A percentile compares a stretch with the other conserved stretches of the same genome.
Evolutionary conservation across 148 eudicot genomes (phyloP).

Genomic region (Diospyros kaki): DNA sequence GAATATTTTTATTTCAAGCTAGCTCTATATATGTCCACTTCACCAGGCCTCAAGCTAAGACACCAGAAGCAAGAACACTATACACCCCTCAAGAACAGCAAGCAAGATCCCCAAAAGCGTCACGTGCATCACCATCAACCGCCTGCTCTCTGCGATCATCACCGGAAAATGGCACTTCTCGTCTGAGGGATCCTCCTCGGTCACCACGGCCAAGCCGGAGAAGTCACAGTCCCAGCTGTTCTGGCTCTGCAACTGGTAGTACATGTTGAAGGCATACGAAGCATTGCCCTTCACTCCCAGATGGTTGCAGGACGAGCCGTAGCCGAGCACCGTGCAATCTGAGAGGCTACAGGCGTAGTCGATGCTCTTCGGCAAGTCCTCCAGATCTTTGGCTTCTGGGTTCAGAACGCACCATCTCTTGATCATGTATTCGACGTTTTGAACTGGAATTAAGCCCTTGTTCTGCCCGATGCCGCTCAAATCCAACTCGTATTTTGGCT

Average conservation of each 20-base stretch:
- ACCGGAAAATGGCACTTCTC: constrained; percentile 58
- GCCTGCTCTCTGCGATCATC: constrained; percentile 68
- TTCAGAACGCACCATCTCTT: constrained; percentile 74
- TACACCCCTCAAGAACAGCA: constrained; percentile 39
- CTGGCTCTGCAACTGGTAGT: constrained; percentile 71
- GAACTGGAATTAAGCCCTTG: constrained; percentile 55
- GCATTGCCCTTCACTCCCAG: constrained; percentile 57
- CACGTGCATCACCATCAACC: constrained; percentile 33
- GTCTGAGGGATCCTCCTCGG: constrained; percentile 70
- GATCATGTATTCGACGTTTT: constrained; percentile 58
- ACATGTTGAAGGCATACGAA: constrained; percentile 96
- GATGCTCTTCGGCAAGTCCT: constrained; percentile 46
- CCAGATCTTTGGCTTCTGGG: constrained; percentile 19
- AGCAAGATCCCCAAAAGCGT: constrained; percentile 34
- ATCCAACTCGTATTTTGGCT: constrained; percentile 78
- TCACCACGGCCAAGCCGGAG: constrained; percentile 60
- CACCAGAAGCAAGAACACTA: constrained; percentile 54
- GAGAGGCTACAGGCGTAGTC: constrained; percentile 91
- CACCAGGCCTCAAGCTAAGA: constrained; percentile 19
- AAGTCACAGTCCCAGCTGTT: constrained; percentile 79
- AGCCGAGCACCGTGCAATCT: constrained; percentile 85
- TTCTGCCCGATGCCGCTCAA: constrained; percentile 44
- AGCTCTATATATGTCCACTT: too few species aligned
- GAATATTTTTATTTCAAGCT: too few species aligned
- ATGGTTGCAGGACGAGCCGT: constrained; percentile 81